Base-by-base conservation (phyloP, 306 rosid genomes). In the Biancaea sappan region DNA sequence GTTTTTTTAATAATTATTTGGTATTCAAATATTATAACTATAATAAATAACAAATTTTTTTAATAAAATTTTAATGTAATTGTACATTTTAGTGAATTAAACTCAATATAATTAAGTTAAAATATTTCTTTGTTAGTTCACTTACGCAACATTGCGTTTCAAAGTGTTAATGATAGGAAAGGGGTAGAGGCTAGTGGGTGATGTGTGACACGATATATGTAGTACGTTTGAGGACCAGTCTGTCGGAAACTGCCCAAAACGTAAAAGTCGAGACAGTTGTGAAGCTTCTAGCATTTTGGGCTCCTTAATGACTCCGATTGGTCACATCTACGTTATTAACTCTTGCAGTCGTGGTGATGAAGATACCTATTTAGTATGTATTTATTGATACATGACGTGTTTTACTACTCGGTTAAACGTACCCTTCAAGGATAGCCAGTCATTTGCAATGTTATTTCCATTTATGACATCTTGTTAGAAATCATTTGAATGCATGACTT, bases 401-500 rank as follows among this genome's bases (percentile, higher is more conserved):
- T 32, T 41, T 13, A 25, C 54, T 59, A 25, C 34, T 47, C 34
- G 5, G 29, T 34, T 37, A 4, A 69, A 58, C 64, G 71, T 35
- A 26, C 63, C n/a, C 56, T 26, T 12, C 2, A 38, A 19, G 38
- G 25, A 74, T 11, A 50, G 13, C 59, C 12, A 64, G 37, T 63
- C 24, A 51, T 74, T 63, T n/a, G 7, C 54, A 19, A 15, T n/a
- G n/a, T 65, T 51, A 43, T 41, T 72, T 72, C 43, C n/a, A 56
- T 16, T 58, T n/a, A 52, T 52, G 56, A 46, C 16, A n/a, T 32
- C 14, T 77, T 28, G 51, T 56, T 11, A 11, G 10, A 25, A 32
- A 56, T 76, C 31, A 26, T 31, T 32, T 56, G 2, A 44, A 56
- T 32, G 57, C 8, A 51, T 52, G 29, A 18, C 59, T 4, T 24